Percentiles rank a stretch among this genome's conserved stretches.
These are phyloP conservation scores for Wilcoxina mikolae DNA, from an alignment of 495 filamentous ascomycete species.

Conservation along the genomic window DNA sequence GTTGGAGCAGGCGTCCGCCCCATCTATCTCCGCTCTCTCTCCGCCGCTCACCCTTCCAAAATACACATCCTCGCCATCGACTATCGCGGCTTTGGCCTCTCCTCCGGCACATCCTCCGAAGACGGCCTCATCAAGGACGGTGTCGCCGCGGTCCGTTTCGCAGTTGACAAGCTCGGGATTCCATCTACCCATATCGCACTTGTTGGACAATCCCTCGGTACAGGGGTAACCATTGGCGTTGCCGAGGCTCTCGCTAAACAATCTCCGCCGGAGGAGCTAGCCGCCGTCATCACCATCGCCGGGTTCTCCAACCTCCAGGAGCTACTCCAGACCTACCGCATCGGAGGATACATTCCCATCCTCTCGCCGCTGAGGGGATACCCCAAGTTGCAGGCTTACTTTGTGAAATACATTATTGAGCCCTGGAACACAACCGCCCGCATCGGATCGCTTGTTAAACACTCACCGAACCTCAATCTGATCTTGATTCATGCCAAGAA, in stretches of 20 bases:
- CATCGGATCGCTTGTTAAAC: constrained; percentile 35
- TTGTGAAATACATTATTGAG: constrained; percentile 35
- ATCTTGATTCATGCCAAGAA: constrained; percentile 60
- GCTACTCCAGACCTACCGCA: constrained; percentile 55
- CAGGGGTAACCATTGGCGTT: constrained; percentile 60
- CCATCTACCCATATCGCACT: constrained; percentile 59
- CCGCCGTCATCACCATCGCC: constrained; percentile 59
- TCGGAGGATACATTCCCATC: constrained; percentile 62
- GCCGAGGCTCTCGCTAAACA: constrained; percentile 45
- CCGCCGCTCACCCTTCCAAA: constrained; percentile 34
- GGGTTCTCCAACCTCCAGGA: constrained; percentile 60
- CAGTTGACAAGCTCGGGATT: constrained; percentile 46
- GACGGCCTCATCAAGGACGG: constrained; percentile 70
- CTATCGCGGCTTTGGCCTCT: constrained; percentile 80
- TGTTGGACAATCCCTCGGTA: constrained; percentile 80
- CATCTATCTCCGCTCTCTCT: constrained; percentile 37
- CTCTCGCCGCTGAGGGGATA: constrained; percentile 51
- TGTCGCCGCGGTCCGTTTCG: constrained; percentile 54
- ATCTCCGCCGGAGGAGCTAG: constrained; percentile 35
- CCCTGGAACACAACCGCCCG: constrained; percentile 39
- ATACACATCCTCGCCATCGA: constrained; percentile 61
- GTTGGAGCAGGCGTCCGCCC: constrained; percentile 39
- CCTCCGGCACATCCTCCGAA: constrained; percentile 67
- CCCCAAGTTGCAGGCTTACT: constrained; percentile 32
- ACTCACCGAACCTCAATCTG: constrained; percentile 44